Percentiles rank a stretch among this genome's conserved stretches.
These are phyloP conservation scores for Xylariaceae sp. DNA, from an alignment of 2,329 filamentous ascomycete species.

Conservation along the genomic window DNA sequence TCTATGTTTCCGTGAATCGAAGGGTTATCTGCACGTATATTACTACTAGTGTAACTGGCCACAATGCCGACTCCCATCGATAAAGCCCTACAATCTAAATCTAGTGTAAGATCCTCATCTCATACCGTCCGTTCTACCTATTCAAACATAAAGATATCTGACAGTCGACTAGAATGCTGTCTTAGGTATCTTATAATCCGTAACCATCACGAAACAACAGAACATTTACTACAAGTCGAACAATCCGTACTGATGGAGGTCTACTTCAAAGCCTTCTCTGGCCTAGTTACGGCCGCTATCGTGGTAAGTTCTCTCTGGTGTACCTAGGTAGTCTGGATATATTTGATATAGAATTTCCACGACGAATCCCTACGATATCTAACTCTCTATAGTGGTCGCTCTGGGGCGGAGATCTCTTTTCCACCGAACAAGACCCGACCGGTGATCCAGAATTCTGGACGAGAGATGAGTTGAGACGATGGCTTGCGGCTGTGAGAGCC, in stretches of 20 bases:
- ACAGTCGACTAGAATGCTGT: conserved; percentile 55
- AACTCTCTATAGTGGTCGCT: conserved; percentile 57
- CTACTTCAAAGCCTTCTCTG: conserved; percentile 62
- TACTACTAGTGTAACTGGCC: conserved; percentile 5
- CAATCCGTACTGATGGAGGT: conserved; percentile 23
- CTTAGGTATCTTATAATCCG: conserved; percentile 48
- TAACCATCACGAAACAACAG: background rate
- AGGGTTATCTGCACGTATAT: background rate
- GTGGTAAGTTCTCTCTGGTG: conserved; percentile 33
- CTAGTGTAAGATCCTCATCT: conserved; percentile 48
- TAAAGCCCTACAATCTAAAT: conserved; percentile 53
- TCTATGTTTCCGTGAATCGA: background rate
- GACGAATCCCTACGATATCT: background rate
- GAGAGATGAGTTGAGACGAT: conserved; percentile 69
- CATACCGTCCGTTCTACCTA: background rate
- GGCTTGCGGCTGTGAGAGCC: conserved; percentile 69
- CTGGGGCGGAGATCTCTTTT: conserved; percentile 82
- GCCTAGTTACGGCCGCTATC: conserved; percentile 73
- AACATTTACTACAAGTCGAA: conserved; percentile 2
- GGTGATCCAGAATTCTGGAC: conserved; percentile 72
- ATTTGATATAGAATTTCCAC: background rate
- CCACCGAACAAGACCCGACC: conserved; percentile 66
- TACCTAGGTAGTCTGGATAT: background rate
- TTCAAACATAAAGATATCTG: conserved; percentile 11
- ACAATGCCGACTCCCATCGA: conserved; percentile 67